Conservation (phyloP, 148 eudicot species). For the Nepenthes mirabilis region DNA sequence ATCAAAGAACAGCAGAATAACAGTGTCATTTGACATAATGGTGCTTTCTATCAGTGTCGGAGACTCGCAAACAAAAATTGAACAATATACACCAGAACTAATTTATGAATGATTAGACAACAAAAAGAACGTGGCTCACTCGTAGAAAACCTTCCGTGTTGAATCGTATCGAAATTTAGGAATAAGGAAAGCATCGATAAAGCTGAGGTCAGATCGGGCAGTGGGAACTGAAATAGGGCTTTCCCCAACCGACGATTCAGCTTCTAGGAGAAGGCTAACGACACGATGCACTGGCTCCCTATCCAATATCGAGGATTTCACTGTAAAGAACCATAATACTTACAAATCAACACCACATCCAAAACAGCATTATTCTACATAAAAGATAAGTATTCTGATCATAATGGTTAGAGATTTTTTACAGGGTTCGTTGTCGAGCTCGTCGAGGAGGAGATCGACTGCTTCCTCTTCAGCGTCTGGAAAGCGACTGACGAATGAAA, state of each 20-base stretch:
- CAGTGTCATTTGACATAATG: too few relatives aligned
- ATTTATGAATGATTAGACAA: too few relatives aligned
- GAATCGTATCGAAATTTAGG: constrained; percentile 73
- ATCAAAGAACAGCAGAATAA: too few relatives aligned
- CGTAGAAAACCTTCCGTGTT: constrained; percentile 43
- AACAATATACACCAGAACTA: too few relatives aligned
- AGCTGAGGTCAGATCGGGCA: constrained; percentile 31
- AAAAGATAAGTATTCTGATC: too few relatives aligned
- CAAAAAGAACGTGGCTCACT: constrained; percentile 20
- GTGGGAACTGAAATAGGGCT: constrained; percentile 11
- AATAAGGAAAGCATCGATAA: constrained; percentile 50
- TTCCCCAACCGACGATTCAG: constrained; percentile 42
- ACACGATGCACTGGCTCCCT: constrained; percentile 48
- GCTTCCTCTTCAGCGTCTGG: constrained; percentile 54
- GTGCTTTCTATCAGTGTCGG: too few relatives aligned
- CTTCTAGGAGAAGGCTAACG: constrained; percentile 33
- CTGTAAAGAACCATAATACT: constrained; percentile 20
- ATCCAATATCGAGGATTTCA: constrained; percentile 78
- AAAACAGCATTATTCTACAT: neutral
- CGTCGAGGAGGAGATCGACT: constrained; percentile 65
- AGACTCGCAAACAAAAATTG: too few relatives aligned
- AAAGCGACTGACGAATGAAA: constrained; percentile 32
- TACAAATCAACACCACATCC: neutral
- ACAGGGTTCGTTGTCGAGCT: constrained; percentile 51
- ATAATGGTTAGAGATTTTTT: neutral